Evolutionary conservation across 2,329 filamentous ascomycete genomes (phyloP), one percentile per base, ranked within the genome.

Genomic region (Neoscytalidium dimidiatum): DNA sequence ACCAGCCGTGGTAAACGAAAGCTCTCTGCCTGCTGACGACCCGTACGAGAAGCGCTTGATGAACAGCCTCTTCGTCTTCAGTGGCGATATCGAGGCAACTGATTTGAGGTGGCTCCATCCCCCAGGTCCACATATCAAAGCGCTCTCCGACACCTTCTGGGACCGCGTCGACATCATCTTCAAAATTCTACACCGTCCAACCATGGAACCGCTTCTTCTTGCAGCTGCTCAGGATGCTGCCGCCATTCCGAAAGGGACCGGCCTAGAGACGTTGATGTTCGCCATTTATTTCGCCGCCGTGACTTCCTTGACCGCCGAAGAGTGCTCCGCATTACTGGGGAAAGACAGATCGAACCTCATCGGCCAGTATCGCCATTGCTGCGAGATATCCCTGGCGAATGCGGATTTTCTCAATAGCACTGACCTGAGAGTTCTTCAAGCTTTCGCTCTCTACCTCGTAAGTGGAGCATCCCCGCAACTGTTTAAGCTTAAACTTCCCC

Each of bases 81-180:
- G 1, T 64, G 38, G 48, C 57, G 69, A n/a, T 53, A 44, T 64
- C 9, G 63, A 64, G 4, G 51, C 68, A 1, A 62, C 46, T 17
- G 64, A 63, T 29, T 64, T 76, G 23, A 67, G 68, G 14, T 74
- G 78, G 2, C 68, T 87, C 0, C 88, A 90, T 69, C 91, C 91
- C 0, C 80, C 86, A 2, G 85, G 87, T 0, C 83, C 86, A 13
- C 86, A 91, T 33, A 85, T 91, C 26, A 88, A 91, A 69, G 83
- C 84, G 57, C 82, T 94, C 3, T 94, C 91, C 90, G 89, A 92
- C 72, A 80, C 86, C 11, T 93, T 89, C 69, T 79, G 92, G 8
- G 87, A 92, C 53, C 88, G 91, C 66, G 87, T 94, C 63, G 90
- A 94, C 70, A 90, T 91, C 0, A 74, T 92, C 56, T 86, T 88